These are phyloP conservation scores for Deinandra increscens DNA, from an alignment of 129 eudicot genomes.

Conservation along the genomic window DNA sequence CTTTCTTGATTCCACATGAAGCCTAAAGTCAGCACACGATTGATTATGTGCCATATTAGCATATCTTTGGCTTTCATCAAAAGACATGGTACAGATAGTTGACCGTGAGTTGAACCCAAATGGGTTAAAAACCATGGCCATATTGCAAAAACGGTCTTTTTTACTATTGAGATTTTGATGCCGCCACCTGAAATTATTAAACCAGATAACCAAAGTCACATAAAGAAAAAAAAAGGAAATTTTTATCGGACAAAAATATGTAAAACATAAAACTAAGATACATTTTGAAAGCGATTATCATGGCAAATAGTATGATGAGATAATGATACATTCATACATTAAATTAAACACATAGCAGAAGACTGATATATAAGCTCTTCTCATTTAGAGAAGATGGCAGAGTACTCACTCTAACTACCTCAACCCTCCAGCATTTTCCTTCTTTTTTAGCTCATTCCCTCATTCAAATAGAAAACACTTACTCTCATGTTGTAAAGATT, in stretches of 20 bases:
- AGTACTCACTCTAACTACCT: too few relatives aligned
- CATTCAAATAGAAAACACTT: too few relatives aligned
- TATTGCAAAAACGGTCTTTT: slow-evolving; percentile 24
- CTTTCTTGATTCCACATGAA: slow-evolving; percentile 18
- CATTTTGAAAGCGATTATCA: not conserved
- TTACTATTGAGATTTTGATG: slow-evolving; percentile 29
- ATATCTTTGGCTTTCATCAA: slow-evolving; percentile 22
- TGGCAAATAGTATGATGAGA: not conserved
- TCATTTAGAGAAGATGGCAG: too few relatives aligned
- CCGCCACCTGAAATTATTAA: slow-evolving; percentile 50
- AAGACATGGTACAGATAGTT: slow-evolving; percentile 29
- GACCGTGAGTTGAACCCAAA: slow-evolving; percentile 38
- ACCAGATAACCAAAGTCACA: not conserved
- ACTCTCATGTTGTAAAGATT: not conserved
- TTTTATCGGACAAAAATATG: not conserved
- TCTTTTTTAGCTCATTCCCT: too few relatives aligned
- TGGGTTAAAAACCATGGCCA: slow-evolving; percentile 21
- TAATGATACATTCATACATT: too few relatives aligned
- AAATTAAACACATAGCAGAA: too few relatives aligned
- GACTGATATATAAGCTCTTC: too few relatives aligned
- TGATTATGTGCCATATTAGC: slow-evolving; percentile 3
- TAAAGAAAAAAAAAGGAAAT: slow-evolving; percentile 5
- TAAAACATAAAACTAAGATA: slow-evolving; percentile 5
- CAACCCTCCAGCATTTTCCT: too few relatives aligned
- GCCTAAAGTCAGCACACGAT: slow-evolving; percentile 26